A percentile compares a stretch with the other conserved stretches of the same genome.
Evolutionary conservation across 2,329 filamentous ascomycete species (phyloP).

Genomic region (Venturia oleaginea): DNA sequence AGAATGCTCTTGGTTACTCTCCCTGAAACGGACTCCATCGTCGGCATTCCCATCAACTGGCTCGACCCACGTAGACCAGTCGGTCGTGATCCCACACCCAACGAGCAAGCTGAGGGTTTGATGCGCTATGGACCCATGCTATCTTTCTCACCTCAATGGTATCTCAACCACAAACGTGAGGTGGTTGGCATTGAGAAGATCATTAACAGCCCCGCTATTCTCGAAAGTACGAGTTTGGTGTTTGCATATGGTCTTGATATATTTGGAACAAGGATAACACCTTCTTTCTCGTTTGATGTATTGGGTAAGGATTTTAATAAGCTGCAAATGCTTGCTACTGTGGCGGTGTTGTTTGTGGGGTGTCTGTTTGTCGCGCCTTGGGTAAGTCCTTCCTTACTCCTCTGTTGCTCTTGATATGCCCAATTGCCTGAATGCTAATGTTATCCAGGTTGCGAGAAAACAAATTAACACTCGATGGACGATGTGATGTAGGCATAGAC

Average conservation of each 20-base stretch:
- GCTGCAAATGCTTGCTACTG: constrained; percentile 71
- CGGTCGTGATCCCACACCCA: constrained; percentile 69
- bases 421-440: constrained; percentile 19
- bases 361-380: constrained; percentile 65
- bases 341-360: constrained; percentile 67
- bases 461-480: constrained; percentile 60
- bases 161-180: constrained; percentile 74
- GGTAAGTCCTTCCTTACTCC: neutral
- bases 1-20: constrained; percentile 74
- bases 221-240: constrained; percentile 88
- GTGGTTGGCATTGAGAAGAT: constrained; percentile 67
- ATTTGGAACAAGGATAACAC: constrained; percentile 78
- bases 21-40: constrained; percentile 61
- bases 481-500: constrained; percentile 20
- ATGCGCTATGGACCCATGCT: constrained; percentile 65
- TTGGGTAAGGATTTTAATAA: constrained; percentile 92
- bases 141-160: constrained; percentile 73
- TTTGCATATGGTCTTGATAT: constrained; percentile 80
- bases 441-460: constrained; percentile 44
- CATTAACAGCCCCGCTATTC: constrained; percentile 63
- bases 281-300: constrained; percentile 84
- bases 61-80: constrained; percentile 83
- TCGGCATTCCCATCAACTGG: constrained; percentile 67
- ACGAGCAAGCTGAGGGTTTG: constrained; percentile 77
- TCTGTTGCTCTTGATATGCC: neutral